Evolutionary conservation across 2,329 filamentous ascomycete genomes (phyloP), one percentile per base, ranked within the genome.

Genomic region (Xylariales sp.): DNA sequence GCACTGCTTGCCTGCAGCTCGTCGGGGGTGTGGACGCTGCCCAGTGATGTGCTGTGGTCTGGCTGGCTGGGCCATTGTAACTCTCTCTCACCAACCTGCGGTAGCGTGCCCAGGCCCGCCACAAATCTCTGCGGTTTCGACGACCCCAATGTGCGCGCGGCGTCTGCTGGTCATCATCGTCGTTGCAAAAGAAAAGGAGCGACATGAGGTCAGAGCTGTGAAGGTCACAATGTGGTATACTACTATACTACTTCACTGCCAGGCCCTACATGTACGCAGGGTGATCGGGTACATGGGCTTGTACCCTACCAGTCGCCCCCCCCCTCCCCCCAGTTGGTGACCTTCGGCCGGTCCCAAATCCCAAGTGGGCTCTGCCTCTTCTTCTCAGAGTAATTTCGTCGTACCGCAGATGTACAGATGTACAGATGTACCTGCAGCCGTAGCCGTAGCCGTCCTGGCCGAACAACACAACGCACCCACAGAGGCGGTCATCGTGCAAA

Each of bases 361-460:
- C 74, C 70, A 72, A 72, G 72, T 75, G 67, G 65, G 74, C 73
- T 65, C 61, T 71, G 67, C 65, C 70, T 69, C 68, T 72, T 69
- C 67, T 69, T 69, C 68, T 68, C 70, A 56, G 53, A n/a, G 66
- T 69, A 69, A 69, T 69, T 67, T 69, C 67, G 64, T 67, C 56
- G 67, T 69, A 67, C 67, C 56, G 63, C 71, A 72, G 73, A 74
- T 69, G 72, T 75, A 77, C 69, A 68, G 68, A 77, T 72, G 45
- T 75, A 77, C 69, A 69, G 69, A 77, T 73, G 39, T 78, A 78
- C 76, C 72, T 75, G 69, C 71, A 72, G 72, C 72, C 75, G 68
- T 73, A 65, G 65, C 68, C 68, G 68, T 75, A 65, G 65, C 68
- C 68, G 68, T 75, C 72, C 73, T 75, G 72, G 70, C 71, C 72